Conservation (phyloP, 352 stramenopile species). For the Phytophthora pseudosyringae region DNA sequence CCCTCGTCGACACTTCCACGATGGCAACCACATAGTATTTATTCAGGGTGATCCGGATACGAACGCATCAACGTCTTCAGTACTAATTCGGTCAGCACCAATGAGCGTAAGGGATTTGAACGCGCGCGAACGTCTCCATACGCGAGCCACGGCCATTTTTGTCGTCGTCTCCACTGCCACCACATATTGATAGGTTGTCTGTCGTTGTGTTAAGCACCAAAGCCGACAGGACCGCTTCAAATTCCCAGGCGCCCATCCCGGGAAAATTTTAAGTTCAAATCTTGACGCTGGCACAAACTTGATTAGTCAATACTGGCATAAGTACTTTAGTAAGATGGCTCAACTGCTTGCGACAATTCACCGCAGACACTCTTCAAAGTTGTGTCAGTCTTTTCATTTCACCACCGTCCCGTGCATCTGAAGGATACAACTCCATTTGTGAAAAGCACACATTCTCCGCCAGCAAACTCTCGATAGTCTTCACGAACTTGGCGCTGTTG, state of each 20-base stretch:
- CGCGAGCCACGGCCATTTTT: conserved; percentile 21
- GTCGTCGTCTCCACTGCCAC: background rate
- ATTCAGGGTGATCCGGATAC: conserved; percentile 19
- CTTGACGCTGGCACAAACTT: conserved; percentile 15
- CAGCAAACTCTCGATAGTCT: conserved; percentile 21
- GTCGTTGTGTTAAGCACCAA: conserved; percentile 17
- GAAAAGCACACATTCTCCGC: conserved; percentile 29
- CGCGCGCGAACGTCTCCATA: conserved; percentile 15
- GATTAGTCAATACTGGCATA: conserved; percentile 16
- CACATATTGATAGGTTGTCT: conserved; percentile 4
- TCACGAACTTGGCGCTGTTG: conserved; percentile 3
- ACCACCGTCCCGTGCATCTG: background rate
- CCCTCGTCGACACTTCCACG: conserved; percentile 7
- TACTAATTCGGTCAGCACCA: conserved; percentile 9
- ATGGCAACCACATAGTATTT: conserved; percentile 9
- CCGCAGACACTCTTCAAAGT: background rate
- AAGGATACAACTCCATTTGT: conserved; percentile 14
- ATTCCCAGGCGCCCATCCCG: conserved; percentile 1
- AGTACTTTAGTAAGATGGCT: background rate
- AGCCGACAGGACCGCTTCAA: conserved; percentile 14
- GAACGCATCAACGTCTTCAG: conserved; percentile 6
- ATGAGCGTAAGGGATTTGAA: conserved; percentile 15
- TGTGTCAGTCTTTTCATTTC: background rate
- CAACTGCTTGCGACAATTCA: background rate
- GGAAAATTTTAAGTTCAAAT: background rate